Base-by-base conservation (phyloP, 345 rosid genomes). In the Citrus reticulata region DNA sequence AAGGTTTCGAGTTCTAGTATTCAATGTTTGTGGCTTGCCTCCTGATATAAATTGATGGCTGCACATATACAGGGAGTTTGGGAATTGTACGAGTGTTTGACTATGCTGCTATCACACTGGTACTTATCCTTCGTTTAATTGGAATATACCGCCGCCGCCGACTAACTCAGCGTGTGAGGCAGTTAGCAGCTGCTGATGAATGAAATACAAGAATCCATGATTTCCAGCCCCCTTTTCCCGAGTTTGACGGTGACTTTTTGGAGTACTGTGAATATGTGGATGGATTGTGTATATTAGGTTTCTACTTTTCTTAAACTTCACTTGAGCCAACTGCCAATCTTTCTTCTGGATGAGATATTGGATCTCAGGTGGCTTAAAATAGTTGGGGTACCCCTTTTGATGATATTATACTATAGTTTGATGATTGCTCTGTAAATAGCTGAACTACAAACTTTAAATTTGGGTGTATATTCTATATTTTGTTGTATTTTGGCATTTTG, bases 21-120 rank as follows among this genome's bases (percentile, higher is more conserved):
- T 68, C 7, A 1, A 35, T 71, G 25, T 49, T 49, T 11, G 3
- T 67, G 64, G 14, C 63, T 55, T 71, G 20, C 63, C 7, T 74
- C 34, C 62, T 75, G 59, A 73, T 37, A 10, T 37, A 69, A 55
- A 57, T 16, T 57, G 30, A 25, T 32, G 49, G 78, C 70, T 73
- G 57, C 30, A 81, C 42, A 75, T 58, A 13, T 46, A 39, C 89
- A 92, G 95, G 95, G 30, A 83, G 90, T 8, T n/a, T 90, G 65
- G 89, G 90, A 76, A 80, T 90, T 66, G 84, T 85, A 61, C 80
- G 88, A n/a, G 74, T 90, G 78, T 91, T 94, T 54, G 95, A 94
- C 79, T 89, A 82, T 51, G 67, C 78, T 39, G 95, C 95, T 16
- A 81, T 92, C 14, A 72, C 81, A 32, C 79, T 90, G 78, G 87